These are phyloP conservation scores for Tolypocladium tropicale DNA, from an alignment of 2,329 filamentous ascomycete genomes.

Conservation along the genomic window DNA sequence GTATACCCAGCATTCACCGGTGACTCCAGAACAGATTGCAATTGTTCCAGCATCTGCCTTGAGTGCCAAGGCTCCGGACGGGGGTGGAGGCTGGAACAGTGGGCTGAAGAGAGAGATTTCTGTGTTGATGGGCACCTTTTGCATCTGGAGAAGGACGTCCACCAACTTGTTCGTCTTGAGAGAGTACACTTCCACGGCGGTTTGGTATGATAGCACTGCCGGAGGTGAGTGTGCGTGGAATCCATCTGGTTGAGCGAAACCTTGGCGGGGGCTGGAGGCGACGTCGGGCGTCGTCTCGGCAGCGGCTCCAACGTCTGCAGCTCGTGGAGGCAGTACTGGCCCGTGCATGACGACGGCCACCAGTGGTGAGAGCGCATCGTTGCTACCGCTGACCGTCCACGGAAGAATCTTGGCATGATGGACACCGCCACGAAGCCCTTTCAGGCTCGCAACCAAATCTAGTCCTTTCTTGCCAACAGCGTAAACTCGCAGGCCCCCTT, in stretches of 20 bases:
- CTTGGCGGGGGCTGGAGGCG: slow-evolving; percentile 29
- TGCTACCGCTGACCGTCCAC: slow-evolving; percentile 47
- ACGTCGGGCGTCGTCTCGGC: slow-evolving; percentile 28
- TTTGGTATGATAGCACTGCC: slow-evolving; percentile 61
- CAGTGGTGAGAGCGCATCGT: slow-evolving; percentile 54
- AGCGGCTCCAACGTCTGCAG: slow-evolving; percentile 23
- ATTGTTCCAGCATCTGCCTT: slow-evolving; percentile 63
- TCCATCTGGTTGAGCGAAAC: slow-evolving; percentile 26
- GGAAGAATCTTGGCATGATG: slow-evolving; percentile 74
- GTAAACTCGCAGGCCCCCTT: slow-evolving; percentile 70
- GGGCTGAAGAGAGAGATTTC: slow-evolving; percentile 46
- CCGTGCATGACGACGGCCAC: slow-evolving; percentile 76
- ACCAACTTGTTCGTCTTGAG: slow-evolving; percentile 63
- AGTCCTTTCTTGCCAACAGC: slow-evolving; percentile 61
- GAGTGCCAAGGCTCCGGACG: slow-evolving; percentile 63
- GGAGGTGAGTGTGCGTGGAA: slow-evolving; percentile 22
- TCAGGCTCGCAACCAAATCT: slow-evolving; percentile 59
- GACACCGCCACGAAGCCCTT: slow-evolving; percentile 70
- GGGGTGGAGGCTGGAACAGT: slow-evolving; percentile 56
- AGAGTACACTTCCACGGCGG: slow-evolving; percentile 81
- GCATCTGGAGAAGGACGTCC: slow-evolving; percentile 62
- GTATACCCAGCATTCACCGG: slow-evolving; percentile 81
- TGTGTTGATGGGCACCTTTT: slow-evolving; percentile 48
- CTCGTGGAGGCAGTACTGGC: slow-evolving; percentile 43
- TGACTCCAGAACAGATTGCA: slow-evolving; percentile 66